Percentiles rank a stretch among this genome's conserved stretches.
These are phyloP conservation scores for Rhizopogon sp. DNA, from an alignment of 768 basidiomycete species.

Conservation along the genomic window DNA sequence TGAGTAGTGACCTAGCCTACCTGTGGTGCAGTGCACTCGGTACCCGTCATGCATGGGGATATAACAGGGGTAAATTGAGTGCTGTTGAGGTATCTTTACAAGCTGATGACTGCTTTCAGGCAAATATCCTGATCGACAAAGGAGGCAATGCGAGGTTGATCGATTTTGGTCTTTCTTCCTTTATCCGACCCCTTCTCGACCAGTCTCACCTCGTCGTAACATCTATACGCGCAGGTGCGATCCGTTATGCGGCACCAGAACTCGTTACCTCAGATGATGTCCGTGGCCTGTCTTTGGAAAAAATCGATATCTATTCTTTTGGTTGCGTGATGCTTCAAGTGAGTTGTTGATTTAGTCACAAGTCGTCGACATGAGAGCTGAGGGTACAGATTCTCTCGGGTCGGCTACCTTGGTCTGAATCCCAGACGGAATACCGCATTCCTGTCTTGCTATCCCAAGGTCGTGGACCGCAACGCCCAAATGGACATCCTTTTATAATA, in stretches of 20 bases:
- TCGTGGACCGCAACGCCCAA: too few species aligned
- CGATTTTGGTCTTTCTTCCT: neutral
- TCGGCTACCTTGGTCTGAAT: neutral
- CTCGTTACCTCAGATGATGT: neutral
- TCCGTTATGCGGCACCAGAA: conserved; percentile 1
- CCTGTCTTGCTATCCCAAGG: too few species aligned
- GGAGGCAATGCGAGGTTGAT: neutral
- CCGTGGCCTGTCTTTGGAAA: too few species aligned
- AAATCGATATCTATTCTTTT: too few species aligned
- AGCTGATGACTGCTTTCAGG: neutral
- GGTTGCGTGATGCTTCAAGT: neutral
- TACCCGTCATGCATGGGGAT: neutral
- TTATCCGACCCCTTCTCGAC: too few species aligned
- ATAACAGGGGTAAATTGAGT: neutral
- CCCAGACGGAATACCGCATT: too few species aligned
- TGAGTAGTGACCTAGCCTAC: neutral
- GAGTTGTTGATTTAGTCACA: neutral
- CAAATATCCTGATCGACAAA: too few species aligned
- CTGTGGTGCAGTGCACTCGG: too few species aligned
- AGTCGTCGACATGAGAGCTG: too few species aligned
- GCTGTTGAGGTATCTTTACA: too few species aligned
- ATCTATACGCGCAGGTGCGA: neutral
- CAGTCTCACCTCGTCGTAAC: neutral
- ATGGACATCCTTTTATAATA: neutral
- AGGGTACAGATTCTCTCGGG: neutral